Percentiles rank a stretch among this genome's conserved stretches.
phyloP scores from a whole-genome alignment of 73 alveolate genomes.

The Stentor coeruleus region DNA sequence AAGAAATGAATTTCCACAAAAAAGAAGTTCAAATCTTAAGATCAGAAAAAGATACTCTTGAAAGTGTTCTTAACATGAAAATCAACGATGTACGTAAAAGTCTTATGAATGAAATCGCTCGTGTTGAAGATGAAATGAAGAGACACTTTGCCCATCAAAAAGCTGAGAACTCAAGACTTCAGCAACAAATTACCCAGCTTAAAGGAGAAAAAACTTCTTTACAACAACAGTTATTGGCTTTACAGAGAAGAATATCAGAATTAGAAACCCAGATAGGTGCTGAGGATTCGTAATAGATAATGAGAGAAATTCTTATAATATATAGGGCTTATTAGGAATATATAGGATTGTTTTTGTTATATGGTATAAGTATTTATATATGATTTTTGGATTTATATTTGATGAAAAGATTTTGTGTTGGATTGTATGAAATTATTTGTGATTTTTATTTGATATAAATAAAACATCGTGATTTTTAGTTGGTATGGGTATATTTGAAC shows the following conservation, averaged over 20 bases:
- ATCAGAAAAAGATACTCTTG: slow-evolving; percentile 92
- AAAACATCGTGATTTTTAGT: no score
- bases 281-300: neutral
- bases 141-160: slow-evolving; percentile 86
- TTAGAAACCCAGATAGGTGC: slow-evolving; percentile 82
- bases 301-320: neutral
- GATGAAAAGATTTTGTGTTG: no score
- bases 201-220: slow-evolving; percentile 90
- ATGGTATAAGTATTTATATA: no score
- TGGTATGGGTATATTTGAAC: no score
- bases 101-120: slow-evolving; percentile 85
- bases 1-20: slow-evolving; percentile 93
- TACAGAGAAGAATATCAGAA: slow-evolving; percentile 88
- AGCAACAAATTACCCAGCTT: slow-evolving; percentile 73
- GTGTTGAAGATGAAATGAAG: slow-evolving; percentile 96
- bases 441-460: no score
- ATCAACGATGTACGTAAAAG: slow-evolving; percentile 94
- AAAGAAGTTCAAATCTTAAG: slow-evolving; percentile 86
- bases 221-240: slow-evolving; percentile 71
- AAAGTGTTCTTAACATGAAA: slow-evolving; percentile 89
- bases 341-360: no score
- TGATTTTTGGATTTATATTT: no score
- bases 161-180: slow-evolving; percentile 85
- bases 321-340: no score
- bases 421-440: no score